Evolutionary conservation across 345 rosid genomes (phyloP).

Genomic region (Acer yangbiense): DNA sequence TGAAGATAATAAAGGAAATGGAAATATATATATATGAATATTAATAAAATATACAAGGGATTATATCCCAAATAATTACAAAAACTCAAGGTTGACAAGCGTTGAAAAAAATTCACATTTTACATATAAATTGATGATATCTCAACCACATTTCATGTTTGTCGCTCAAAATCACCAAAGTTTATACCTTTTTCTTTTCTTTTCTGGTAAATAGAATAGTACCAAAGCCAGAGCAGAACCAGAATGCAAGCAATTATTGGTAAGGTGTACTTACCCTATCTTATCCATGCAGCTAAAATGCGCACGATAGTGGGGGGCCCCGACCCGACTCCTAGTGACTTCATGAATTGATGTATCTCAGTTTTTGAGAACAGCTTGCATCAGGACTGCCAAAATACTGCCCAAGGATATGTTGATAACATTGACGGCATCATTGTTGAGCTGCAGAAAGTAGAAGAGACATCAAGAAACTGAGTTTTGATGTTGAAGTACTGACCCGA

Average conservation of each 20-base stretch:
- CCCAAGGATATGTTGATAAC: conserved; percentile 90
- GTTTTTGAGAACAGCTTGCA: conserved; percentile 54
- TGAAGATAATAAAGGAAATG: neutral
- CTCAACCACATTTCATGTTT: neutral
- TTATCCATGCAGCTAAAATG: neutral
- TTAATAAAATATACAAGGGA: neutral
- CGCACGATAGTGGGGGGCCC: neutral
- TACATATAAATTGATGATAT: neutral
- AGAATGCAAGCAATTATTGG: neutral
- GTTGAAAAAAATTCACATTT: neutral
- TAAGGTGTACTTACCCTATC: neutral
- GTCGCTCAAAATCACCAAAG: neutral
- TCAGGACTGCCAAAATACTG: conserved; percentile 78
- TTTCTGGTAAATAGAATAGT: neutral
- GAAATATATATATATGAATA: neutral
- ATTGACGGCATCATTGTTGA: conserved; percentile 87
- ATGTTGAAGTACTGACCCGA: neutral
- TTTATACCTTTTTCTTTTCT: neutral
- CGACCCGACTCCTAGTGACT: neutral
- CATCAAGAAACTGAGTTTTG: conserved; percentile 2
- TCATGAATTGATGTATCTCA: conserved; percentile 17
- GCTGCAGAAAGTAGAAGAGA: conserved; percentile 52
- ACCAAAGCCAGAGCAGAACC: neutral
- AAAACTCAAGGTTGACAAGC: neutral
- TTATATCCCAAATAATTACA: neutral